These are phyloP conservation scores for Linum trigynum DNA, from an alignment of 345 rosid species.

Conservation along the genomic window DNA sequence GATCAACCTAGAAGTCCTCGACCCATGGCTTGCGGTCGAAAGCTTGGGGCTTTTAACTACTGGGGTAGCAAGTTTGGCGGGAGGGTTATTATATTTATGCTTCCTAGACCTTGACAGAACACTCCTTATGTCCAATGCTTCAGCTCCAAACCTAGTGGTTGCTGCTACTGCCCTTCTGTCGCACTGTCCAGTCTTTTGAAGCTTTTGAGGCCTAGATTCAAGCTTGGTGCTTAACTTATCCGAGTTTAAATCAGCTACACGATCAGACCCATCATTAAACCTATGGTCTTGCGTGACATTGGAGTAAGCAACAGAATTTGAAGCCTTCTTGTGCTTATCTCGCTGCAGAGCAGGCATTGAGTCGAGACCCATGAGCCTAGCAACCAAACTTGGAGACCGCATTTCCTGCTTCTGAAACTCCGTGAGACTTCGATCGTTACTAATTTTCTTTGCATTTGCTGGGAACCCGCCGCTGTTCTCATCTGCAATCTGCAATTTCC, in stretches of 20 bases:
- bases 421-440: conserved; percentile 5
- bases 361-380: conserved; percentile 95
- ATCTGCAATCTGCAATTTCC: conserved; percentile 54
- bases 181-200: conserved; percentile 56
- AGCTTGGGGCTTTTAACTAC: conserved; percentile 54
- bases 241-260: conserved; percentile 19
- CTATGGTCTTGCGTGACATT: conserved; percentile 23
- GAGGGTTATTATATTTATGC: conserved; percentile 30
- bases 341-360: conserved; percentile 50
- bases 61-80: conserved; percentile 47
- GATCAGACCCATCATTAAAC: conserved; percentile 14
- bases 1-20: conserved; percentile 61
- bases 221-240: conserved; percentile 31
- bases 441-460: conserved; percentile 35
- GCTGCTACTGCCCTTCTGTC: conserved; percentile 37
- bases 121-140: conserved; percentile 65
- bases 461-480: conserved; percentile 69
- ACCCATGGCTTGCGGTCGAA: conserved; percentile 35
- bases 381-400: conserved; percentile 72
- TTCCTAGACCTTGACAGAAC: conserved; percentile 57
- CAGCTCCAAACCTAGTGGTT: conserved; percentile 60
- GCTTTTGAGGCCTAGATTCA: conserved; percentile 72
- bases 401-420: conserved; percentile 46
- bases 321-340: conserved; percentile 49
- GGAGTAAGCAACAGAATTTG: conserved; percentile 14